Evolutionary conservation across 1,139 yeast species (phyloP), one percentile per base, ranked within the genome.

Genomic region (Candida sp.): DNA sequence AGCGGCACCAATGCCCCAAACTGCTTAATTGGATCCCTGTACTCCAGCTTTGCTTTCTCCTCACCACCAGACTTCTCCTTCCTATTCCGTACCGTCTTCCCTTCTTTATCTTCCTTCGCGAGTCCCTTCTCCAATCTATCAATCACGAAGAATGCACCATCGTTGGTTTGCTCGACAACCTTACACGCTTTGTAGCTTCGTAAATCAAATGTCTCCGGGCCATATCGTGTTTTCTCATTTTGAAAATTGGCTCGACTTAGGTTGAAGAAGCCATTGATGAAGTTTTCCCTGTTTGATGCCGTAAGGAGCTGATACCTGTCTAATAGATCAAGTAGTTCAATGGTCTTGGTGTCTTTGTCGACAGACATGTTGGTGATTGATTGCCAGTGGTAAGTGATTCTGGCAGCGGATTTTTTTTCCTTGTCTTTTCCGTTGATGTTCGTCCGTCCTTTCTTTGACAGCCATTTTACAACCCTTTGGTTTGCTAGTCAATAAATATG

Each of bases 1-100:
- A 60, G 59, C 5, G 86, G 84, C 3, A 76, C 81, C 26, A 83
- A 57, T 0, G 74, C 74, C 0, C 85, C 85, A 65, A 83, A 83
- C 68, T 81, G 84, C 39, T 63, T 52, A 8, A 81, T 64, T 0
- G 86, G 85, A 58, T 81, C 77, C 47, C 57, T 49, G 4, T 28
- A 42, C 8, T 27, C 37, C 17, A 17, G 17, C 17, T 30, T 46
- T 47, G 2, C 12, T 32, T 6, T 31, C 46, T 9, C 30, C 11
- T 17, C 11, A 27, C 12, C 35, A n/a, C 11, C 39, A 7, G 5
- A 5, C 45, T 43, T 46, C 39, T 38, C 50, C 44, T 33, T 50
- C 47, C 43, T 46, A 42, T 43, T 37, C 43, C 48, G 50, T 47
- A 34, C 33, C 47, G 50, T 47, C 31, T 30, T 23, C 46, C 41